phyloP scores from a whole-genome alignment of 2,329 filamentous ascomycete species.

The Alternaria ethzedia region DNA sequence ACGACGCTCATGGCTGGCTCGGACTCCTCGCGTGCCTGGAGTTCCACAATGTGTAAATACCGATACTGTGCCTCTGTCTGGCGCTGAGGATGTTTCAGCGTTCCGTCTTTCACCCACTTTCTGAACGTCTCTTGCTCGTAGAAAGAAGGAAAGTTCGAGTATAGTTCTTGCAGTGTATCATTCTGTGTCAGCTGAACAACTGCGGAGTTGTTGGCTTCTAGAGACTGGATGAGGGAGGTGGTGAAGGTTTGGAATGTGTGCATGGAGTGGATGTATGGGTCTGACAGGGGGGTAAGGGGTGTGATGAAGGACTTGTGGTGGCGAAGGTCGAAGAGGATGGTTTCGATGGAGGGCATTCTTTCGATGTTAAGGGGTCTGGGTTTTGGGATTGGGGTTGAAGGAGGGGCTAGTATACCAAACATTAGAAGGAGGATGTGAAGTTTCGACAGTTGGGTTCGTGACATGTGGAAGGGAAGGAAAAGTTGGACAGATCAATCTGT shows the following conservation, averaged over 20 bases:
- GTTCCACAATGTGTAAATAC: conserved; percentile 4
- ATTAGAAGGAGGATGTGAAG: background rate
- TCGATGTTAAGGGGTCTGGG: background rate
- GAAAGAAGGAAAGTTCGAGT: background rate
- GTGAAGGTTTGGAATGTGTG: conserved; percentile 7
- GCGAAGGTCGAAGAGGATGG: background rate
- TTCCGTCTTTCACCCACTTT: conserved; percentile 9
- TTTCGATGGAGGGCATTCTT: background rate
- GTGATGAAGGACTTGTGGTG: background rate
- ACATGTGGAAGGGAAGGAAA: too few species aligned
- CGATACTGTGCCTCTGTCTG: conserved; percentile 4
- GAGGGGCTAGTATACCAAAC: background rate
- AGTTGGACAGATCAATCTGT: background rate
- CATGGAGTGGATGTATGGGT: conserved; percentile 7
- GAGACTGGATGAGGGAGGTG: background rate
- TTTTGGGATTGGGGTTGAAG: background rate
- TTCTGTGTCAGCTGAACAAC: background rate
- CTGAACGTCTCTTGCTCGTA: background rate
- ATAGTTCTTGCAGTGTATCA: background rate
- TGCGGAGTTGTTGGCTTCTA: background rate
- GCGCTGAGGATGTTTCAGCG: conserved; percentile 10
- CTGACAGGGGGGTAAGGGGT: background rate
- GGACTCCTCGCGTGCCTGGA: background rate
- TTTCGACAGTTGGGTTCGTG: background rate
- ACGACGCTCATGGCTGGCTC: too few species aligned